Base-by-base conservation (phyloP, 2,329 filamentous ascomycete genomes). In the Bipolaris cookei region DNA sequence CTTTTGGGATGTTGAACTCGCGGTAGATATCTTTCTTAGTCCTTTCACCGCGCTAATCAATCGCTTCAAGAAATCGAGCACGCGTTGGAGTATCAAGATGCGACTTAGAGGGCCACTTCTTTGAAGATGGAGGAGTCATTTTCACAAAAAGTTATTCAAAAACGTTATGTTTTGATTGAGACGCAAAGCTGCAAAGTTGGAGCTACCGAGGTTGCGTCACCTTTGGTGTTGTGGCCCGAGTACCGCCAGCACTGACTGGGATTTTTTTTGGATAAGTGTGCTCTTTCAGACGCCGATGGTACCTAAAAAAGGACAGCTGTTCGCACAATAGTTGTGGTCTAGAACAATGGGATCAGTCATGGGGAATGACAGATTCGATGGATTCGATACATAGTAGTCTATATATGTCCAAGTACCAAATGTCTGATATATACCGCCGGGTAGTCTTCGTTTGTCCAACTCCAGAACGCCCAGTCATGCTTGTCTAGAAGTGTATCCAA, bases 381-480 rank as follows among this genome's bases (percentile, higher is more conserved):
- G 32, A 39, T 46, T 44, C 18, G 28, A 41, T 52, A 44, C 28
- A 38, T 55, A 30, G 10, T 11, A 10, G 28, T 44, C 23, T 28
- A 41, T 52, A 39, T 16, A 42, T 50, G 46, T 56, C 25, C 52
- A 56, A 54, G 25, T 44, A 38, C 52, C 37, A 32, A 44, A 49
- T 44, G 42, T 25, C 52, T 34, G 14, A 47, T 51, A 46, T 59
- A 60, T 64, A 59, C 62, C 57, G 60, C 61, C 55, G 30, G 59
- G 52, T 55, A 67, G 59, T 63, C 58, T 10, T 20, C 30, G 49
- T 52, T 54, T 55, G 41, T 53, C 62, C 58, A 62, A 70, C 61
- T 60, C 65, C 63, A 61, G 45, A 63, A 62, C 69, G 65, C 70
- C 69, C 46, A 51, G 43, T 47, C 43, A 67, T 67, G 65, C 53